A percentile compares a stretch with the other conserved stretches of the same genome.
Evolutionary conservation across 23 red algal species (phyloP).

Genomic region (Pyropia yezoensis): DNA sequence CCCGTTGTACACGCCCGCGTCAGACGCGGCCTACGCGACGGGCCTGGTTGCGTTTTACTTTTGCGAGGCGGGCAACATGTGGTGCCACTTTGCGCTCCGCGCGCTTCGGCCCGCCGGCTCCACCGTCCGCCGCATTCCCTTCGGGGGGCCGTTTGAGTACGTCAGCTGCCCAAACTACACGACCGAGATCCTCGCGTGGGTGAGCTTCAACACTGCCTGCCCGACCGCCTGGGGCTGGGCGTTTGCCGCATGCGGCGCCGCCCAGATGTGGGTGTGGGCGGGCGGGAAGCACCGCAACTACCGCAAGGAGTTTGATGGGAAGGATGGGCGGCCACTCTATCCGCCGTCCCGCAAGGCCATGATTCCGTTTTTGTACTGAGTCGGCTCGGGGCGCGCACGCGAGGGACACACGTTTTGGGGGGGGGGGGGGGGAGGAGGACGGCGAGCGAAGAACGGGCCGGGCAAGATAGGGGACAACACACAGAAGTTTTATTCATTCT

Average conservation of each 20-base stretch:
- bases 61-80: conserved; percentile 65
- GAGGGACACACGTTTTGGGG: too few species aligned
- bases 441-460: too few species aligned
- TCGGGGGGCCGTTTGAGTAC: conserved; percentile 72
- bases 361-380: conserved; percentile 66
- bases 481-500: too few species aligned
- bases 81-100: conserved; percentile 61
- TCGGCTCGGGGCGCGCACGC: too few species aligned
- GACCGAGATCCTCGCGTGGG: conserved; percentile 73
- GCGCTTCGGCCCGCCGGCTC: conserved; percentile 69
- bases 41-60: conserved; percentile 62
- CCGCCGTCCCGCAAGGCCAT: conserved; percentile 60
- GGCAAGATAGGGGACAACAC: too few species aligned
- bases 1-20: conserved; percentile 78
- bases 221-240: conserved; percentile 38
- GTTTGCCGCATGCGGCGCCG: conserved; percentile 70
- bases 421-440: too few species aligned
- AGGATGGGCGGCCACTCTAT: conserved; percentile 49
- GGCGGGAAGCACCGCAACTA: conserved; percentile 74
- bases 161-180: conserved; percentile 94
- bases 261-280: conserved; percentile 95
- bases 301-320: conserved; percentile 68
- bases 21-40: conserved; percentile 5
- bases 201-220: conserved; percentile 73
- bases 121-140: conserved; percentile 61